Conservation (phyloP, 257 asterid species). For the Solanum lycopersicoides region DNA sequence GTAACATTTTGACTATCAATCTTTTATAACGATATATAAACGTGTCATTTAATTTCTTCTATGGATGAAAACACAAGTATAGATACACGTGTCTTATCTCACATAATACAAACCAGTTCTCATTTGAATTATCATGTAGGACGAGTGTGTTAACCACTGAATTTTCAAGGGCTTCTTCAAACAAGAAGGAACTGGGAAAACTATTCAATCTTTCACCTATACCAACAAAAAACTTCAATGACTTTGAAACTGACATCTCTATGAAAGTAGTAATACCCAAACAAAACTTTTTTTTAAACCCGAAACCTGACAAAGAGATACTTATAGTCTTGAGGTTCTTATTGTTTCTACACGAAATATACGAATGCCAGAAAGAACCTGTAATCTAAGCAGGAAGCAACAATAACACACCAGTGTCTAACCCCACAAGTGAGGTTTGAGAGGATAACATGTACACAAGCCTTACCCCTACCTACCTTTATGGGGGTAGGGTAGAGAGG, state of each 20-base stretch:
- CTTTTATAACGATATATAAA: background rate
- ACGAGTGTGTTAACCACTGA: too few relatives aligned
- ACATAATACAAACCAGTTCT: too few relatives aligned
- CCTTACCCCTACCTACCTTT: background rate
- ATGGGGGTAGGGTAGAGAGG: background rate
- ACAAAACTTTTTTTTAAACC: background rate
- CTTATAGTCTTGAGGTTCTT: background rate
- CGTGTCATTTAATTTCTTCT: too few relatives aligned
- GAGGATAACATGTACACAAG: background rate
- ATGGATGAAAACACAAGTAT: too few relatives aligned
- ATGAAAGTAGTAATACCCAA: background rate
- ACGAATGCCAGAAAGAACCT: background rate
- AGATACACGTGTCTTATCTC: fast-evolving
- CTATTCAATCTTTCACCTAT: too few relatives aligned
- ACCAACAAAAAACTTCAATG: too few relatives aligned
- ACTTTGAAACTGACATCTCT: too few relatives aligned
- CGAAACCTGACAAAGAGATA: background rate
- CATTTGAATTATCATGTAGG: too few relatives aligned
- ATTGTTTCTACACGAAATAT: background rate
- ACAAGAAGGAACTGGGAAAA: too few relatives aligned
- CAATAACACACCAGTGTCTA: too few relatives aligned
- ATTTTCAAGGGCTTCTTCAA: too few relatives aligned
- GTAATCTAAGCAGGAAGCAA: background rate
- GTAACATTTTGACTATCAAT: background rate
- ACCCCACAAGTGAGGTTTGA: background rate